phyloP scores from a whole-genome alignment of 2,329 filamentous ascomycete genomes.

The Aplosporella prunicola region DNA sequence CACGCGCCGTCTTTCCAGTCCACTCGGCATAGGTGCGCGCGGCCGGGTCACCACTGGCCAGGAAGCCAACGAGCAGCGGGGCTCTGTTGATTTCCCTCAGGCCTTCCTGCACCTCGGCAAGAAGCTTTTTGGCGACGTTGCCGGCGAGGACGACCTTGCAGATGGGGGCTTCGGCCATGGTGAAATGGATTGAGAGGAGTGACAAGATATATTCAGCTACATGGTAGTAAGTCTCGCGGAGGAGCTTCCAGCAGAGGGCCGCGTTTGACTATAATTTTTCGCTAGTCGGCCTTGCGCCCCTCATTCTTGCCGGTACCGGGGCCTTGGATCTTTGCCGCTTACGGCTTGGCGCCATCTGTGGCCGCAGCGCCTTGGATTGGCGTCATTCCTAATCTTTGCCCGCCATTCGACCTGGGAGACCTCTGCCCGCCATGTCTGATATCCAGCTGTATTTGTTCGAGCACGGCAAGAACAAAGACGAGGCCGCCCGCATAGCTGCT shows the following conservation, averaged over 20 bases:
- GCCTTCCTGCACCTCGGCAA: slow-evolving; percentile 68
- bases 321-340: slow-evolving; percentile 2
- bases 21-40: slow-evolving; percentile 92
- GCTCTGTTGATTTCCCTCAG: slow-evolving; percentile 61
- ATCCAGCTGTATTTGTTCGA: slow-evolving; percentile 44
- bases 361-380: slow-evolving; percentile 4
- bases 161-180: slow-evolving; percentile 33
- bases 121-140: slow-evolving; percentile 72
- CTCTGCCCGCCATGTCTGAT: slow-evolving; percentile 38
- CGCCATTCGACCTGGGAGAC: slow-evolving; percentile 9
- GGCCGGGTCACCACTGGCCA: slow-evolving; percentile 85
- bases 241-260: too few species aligned
- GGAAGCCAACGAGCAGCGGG: slow-evolving; percentile 79
- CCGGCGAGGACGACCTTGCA: slow-evolving; percentile 92
- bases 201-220: too few species aligned
- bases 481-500: slow-evolving; percentile 35
- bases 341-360: slow-evolving; percentile 4
- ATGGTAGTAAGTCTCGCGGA: too few species aligned
- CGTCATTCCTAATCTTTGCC: slow-evolving; percentile 8
- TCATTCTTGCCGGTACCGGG: too few species aligned
- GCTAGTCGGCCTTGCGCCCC: too few species aligned
- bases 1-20: slow-evolving; percentile 91
- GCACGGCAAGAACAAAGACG: slow-evolving; percentile 38
- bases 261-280: too few species aligned
- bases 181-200: too few species aligned